Base-by-base conservation (phyloP, 345 rosid species). In the Psidium guajava region DNA sequence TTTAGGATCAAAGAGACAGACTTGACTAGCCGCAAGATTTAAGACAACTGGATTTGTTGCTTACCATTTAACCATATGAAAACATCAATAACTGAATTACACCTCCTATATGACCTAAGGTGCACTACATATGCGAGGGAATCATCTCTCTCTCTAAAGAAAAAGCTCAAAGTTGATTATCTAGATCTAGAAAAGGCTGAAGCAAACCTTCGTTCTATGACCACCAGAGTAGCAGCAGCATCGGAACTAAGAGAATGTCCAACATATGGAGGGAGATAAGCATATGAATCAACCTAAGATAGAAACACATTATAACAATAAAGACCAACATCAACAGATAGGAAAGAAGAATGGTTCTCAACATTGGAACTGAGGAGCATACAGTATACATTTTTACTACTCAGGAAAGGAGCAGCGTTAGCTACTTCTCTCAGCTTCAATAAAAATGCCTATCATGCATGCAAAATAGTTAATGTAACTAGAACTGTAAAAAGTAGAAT, bases 191-290 rank as follows among this genome's bases (percentile, higher is more conserved):
- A 25, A 44, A 20, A 80, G 54, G 27, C 82, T 6, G 75, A 57
- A 83, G 49, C 88, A 57, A 75, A 97, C 99, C 98, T 92, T 86
- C 94, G 87, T 87, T 97, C 98, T 64, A 95, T 89, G 85, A 95
- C 89, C 86, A 82, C 91, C 75, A 97, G 92, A 84, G 98, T 95
- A 83, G 98, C 94, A 50, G 94, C 87, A 86, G 88, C 87, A 82
- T 84, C 93, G 64, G 93, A 89, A 58, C 88, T 89, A 85, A 97
- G 83, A 83, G 88, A 91, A 90, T 95, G 98, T 54, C 91, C 85
- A 84, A 91, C 91, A 86, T 93, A 92, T 74, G 98, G 93, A 87
- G 99, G 98, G 49, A 95, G 87, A 90, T 95, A 97, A 85, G 96
- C 98, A 89, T 88, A 97, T 75, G 96, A 95, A 90, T 97, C 99